phyloP scores from a whole-genome alignment of 2,329 filamentous ascomycete species.

The Phyllosticta paracitricarpa region DNA sequence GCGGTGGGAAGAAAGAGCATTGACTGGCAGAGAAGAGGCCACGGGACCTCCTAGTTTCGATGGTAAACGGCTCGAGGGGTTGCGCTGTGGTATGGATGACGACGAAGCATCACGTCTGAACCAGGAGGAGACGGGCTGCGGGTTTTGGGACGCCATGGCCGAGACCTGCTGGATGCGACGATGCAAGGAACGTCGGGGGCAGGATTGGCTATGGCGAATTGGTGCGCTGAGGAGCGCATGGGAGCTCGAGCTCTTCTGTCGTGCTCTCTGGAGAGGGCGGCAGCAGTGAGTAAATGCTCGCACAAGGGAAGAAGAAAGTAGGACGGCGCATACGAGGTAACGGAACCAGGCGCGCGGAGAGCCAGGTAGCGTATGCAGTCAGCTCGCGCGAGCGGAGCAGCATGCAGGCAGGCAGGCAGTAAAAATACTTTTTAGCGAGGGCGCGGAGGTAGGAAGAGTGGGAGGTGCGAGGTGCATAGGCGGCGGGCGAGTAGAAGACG shows the following conservation, averaged over 20 bases:
- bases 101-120: conserved; percentile 22
- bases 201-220: conserved; percentile 20
- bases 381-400: conserved; percentile 3
- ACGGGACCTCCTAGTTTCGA: conserved; percentile 26
- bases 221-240: conserved; percentile 31
- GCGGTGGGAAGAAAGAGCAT: conserved; percentile 13
- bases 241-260: conserved; percentile 21
- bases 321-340: conserved; percentile 6
- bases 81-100: conserved; percentile 18
- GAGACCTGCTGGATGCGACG: conserved; percentile 25
- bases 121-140: conserved; percentile 21
- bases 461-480: background rate
- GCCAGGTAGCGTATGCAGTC: conserved; percentile 7
- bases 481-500: background rate
- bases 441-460: background rate
- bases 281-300: conserved; percentile 1
- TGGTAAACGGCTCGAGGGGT: conserved; percentile 25
- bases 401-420: background rate
- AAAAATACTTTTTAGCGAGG: background rate
- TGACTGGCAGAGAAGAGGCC: conserved; percentile 12
- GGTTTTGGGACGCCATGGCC: conserved; percentile 32
- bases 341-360: conserved; percentile 4
- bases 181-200: conserved; percentile 18
- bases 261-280: conserved; percentile 4
- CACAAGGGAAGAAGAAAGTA: conserved; percentile 1